phyloP scores from a whole-genome alignment of 305 asterid species.

The Solanum chacoense region DNA sequence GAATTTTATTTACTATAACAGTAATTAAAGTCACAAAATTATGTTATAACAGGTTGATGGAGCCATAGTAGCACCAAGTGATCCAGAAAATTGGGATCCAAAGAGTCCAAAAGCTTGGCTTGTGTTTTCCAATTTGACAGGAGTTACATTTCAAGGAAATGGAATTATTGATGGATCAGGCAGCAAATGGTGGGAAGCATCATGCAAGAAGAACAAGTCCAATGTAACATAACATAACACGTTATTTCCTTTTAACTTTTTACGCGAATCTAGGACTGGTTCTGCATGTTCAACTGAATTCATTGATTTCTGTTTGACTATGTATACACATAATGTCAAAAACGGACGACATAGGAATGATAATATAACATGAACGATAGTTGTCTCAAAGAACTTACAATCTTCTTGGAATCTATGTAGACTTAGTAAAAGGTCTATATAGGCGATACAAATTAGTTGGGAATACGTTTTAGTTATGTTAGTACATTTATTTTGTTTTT shows the following conservation, averaged over 20 bases:
- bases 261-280: not conserved
- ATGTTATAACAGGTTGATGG: slow-evolving; percentile 53
- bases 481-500: not conserved
- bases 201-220: slow-evolving; percentile 84
- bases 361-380: not conserved
- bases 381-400: not conserved
- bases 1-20: not conserved
- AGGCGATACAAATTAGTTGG: not conserved
- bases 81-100: slow-evolving; percentile 83
- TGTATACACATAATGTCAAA: not conserved
- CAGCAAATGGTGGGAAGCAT: slow-evolving; percentile 91
- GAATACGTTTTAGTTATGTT: not conserved
- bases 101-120: slow-evolving; percentile 58
- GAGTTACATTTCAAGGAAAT: slow-evolving; percentile 56
- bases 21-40: not conserved
- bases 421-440: not conserved
- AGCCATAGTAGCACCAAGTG: slow-evolving; percentile 69
- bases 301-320: not conserved
- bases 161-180: slow-evolving; percentile 91
- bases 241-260: not conserved
- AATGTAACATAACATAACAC: slow-evolving; percentile 37
- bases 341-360: not conserved
- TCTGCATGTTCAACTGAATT: not conserved
- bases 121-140: slow-evolving; percentile 43
- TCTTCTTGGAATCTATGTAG: not conserved